A percentile compares a stretch with the other conserved stretches of the same genome.
These are phyloP conservation scores for Piper longum DNA, from an alignment of 164 flowering plant species.

Conservation along the genomic window DNA sequence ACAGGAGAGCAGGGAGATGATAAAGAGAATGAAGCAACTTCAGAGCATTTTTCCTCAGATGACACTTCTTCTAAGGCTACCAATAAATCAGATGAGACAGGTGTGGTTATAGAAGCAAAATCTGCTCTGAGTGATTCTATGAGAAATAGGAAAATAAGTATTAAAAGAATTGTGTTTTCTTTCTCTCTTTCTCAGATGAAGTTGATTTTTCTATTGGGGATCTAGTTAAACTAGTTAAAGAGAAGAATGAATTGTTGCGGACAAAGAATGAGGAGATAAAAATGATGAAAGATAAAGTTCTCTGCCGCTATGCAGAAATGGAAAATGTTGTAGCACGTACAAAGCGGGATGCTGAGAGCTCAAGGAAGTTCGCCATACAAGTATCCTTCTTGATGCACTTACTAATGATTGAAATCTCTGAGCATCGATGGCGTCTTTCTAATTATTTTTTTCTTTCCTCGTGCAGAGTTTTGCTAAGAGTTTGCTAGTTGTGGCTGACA, in stretches of 20 bases:
- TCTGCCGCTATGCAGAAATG: conserved; percentile 71
- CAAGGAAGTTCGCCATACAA: conserved; percentile 87
- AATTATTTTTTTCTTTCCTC: not conserved
- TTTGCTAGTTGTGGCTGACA: conserved; percentile 88
- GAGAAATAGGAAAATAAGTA: conserved; percentile 22
- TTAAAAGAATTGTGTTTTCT: conserved; percentile 49
- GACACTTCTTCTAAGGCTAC: conserved; percentile 9
- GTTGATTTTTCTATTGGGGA: conserved; percentile 57
- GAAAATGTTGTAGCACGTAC: conserved; percentile 80
- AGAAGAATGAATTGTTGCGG: conserved; percentile 58
- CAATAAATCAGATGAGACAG: conserved; percentile 27
- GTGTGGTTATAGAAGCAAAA: conserved; percentile 21
- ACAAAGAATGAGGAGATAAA: conserved; percentile 49
- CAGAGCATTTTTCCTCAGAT: conserved; percentile 2
- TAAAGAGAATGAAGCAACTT: not conserved
- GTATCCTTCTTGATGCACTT: conserved; percentile 15
- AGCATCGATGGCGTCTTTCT: not conserved
- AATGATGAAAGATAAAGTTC: conserved; percentile 58
- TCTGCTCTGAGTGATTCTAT: conserved; percentile 11
- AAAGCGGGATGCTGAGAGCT: conserved; percentile 70
- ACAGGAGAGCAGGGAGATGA: conserved; percentile 15
- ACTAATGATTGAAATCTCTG: not conserved
- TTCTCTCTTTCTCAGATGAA: conserved; percentile 44
- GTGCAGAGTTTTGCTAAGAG: conserved; percentile 77
- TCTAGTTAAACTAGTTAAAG: conserved; percentile 56